phyloP scores from a whole-genome alignment of 108 stramenopile genomes.

The Tribonema minus region DNA sequence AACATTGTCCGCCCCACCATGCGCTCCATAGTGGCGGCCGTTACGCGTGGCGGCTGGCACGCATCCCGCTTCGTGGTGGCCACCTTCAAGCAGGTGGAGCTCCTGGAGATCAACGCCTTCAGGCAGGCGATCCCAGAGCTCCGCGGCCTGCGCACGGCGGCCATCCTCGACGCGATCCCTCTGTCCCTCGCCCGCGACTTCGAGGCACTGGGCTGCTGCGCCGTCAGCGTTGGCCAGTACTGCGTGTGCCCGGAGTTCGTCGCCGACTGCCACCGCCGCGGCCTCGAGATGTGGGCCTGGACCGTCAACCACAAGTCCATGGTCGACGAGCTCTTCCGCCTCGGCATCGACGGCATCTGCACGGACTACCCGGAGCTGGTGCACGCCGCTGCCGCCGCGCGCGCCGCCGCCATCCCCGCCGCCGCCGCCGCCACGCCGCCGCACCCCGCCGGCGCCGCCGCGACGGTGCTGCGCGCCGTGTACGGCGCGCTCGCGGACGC shows the following conservation, averaged over 20 bases:
- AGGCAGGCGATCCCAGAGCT: slow-evolving; percentile 35
- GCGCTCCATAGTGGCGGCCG: slow-evolving; percentile 13
- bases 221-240: neutral
- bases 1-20: slow-evolving; percentile 23
- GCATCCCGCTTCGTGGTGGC: slow-evolving; percentile 34
- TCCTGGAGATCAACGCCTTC: slow-evolving; percentile 41
- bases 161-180: slow-evolving; percentile 30
- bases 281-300: slow-evolving; percentile 36
- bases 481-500: slow-evolving; percentile 12
- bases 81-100: slow-evolving; percentile 41
- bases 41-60: slow-evolving; percentile 23
- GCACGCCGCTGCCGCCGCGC: slow-evolving; percentile 2
- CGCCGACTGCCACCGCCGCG: slow-evolving; percentile 30
- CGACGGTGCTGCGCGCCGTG: neutral
- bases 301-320: slow-evolving; percentile 20
- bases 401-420: slow-evolving; percentile 7
- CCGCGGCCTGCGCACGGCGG: slow-evolving; percentile 26
- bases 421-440: too few relatives aligned
- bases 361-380: slow-evolving; percentile 29
- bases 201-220: slow-evolving; percentile 6
- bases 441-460: neutral
- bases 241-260: slow-evolving; percentile 22
- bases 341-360: slow-evolving; percentile 36
- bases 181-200: slow-evolving; percentile 23
- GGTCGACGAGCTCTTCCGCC: slow-evolving; percentile 21